Conservation (phyloP, 257 asterid genomes). For the Euphrasia confusa region DNA sequence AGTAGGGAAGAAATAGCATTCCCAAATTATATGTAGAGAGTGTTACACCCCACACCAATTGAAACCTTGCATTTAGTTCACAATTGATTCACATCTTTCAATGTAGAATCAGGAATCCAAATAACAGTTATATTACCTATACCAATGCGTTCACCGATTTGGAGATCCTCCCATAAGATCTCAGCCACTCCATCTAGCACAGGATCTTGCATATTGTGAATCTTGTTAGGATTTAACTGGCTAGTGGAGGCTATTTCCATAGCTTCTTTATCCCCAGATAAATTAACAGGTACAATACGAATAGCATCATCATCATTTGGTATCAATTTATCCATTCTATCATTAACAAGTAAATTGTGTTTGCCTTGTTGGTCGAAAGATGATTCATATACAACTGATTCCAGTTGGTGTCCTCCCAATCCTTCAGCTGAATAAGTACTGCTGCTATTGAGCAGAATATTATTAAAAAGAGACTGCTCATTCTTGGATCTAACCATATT, state of each 20-base stretch:
- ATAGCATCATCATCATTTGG: constrained; percentile 25
- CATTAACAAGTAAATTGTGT: constrained; percentile 26
- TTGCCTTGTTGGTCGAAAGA: constrained; percentile 25
- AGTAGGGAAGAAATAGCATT: too few relatives aligned
- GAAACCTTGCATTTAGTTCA: too few relatives aligned
- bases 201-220: constrained; percentile 49
- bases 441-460: not conserved
- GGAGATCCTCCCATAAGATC: constrained; percentile 96
- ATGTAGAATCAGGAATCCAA: too few relatives aligned
- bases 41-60: too few relatives aligned
- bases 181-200: constrained; percentile 76
- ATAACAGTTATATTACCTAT: constrained; percentile 40
- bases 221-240: constrained; percentile 33
- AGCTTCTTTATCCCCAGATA: constrained; percentile 32
- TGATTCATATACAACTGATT: constrained; percentile 4
- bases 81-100: too few relatives aligned
- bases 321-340: constrained; percentile 32
- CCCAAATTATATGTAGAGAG: too few relatives aligned
- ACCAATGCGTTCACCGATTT: constrained; percentile 95
- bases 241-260: constrained; percentile 29
- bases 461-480: constrained; percentile 6
- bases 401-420: constrained; percentile 29
- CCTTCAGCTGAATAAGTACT: constrained; percentile 1
- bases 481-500: constrained; percentile 20
- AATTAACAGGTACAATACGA: constrained; percentile 25